Evolutionary conservation across 73 alveolate genomes (phyloP).

Genomic region (Paramecium tetraurelia): DNA sequence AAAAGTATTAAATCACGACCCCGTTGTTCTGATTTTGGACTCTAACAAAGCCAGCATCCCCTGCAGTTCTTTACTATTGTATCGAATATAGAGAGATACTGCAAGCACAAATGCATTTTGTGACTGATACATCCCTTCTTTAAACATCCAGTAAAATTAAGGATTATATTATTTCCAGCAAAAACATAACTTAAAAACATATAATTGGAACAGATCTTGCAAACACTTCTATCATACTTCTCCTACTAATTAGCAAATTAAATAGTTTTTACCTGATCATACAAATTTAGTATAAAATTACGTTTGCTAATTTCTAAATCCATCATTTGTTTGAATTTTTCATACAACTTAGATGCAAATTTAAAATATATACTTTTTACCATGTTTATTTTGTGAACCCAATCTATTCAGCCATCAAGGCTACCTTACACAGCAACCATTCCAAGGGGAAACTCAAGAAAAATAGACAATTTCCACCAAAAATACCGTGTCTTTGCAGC

Average conservation of each 20-base stretch:
- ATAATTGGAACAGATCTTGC: constrained; percentile 54
- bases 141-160: neutral
- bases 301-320: constrained; percentile 4
- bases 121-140: constrained; percentile 60
- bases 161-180: constrained; percentile 22
- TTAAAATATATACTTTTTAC: neutral
- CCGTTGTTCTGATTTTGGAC: neutral
- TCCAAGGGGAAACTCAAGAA: constrained; percentile 35
- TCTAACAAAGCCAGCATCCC: neutral
- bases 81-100: neutral
- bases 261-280: constrained; percentile 29
- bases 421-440: constrained; percentile 31
- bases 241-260: constrained; percentile 50
- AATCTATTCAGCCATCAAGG: neutral
- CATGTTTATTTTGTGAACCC: neutral
- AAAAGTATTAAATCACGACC: neutral
- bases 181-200: constrained; percentile 32
- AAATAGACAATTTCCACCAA: neutral
- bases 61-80: constrained; percentile 11
- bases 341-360: neutral
- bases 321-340: constrained; percentile 38
- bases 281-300: neutral
- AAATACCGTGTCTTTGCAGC: constrained; percentile 78
- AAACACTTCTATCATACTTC: constrained; percentile 57
- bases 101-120: constrained; percentile 42